phyloP scores from a whole-genome alignment of 1,284 basidiomycete species.

The Sporisorium exsertum region DNA sequence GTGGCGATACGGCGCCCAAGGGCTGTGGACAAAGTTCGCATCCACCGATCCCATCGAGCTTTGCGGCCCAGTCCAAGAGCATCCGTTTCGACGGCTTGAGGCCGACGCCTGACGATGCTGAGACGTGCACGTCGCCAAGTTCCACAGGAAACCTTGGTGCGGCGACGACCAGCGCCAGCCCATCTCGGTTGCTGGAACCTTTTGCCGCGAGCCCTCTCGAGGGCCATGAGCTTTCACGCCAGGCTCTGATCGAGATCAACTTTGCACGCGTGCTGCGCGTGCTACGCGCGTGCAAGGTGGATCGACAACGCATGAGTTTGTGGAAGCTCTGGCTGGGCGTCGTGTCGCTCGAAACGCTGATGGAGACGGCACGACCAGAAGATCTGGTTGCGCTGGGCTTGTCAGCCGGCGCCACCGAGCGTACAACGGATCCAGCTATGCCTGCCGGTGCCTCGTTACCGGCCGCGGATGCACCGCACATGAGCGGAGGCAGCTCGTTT shows the following conservation, averaged over 20 bases:
- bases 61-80: slow-evolving; percentile 9
- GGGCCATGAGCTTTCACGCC: slow-evolving; percentile 53
- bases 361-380: slow-evolving; percentile 30
- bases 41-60: slow-evolving; percentile 33
- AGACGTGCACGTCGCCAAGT: background rate
- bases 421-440: slow-evolving; percentile 1
- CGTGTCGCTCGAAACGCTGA: slow-evolving; percentile 32
- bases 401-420: slow-evolving; percentile 8
- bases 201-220: slow-evolving; percentile 15
- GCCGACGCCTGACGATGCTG: background rate
- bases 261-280: slow-evolving; percentile 55
- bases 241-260: slow-evolving; percentile 65
- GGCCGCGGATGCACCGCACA: slow-evolving; percentile 7
- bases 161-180: background rate
- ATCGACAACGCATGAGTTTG: slow-evolving; percentile 61
- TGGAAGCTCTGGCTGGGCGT: slow-evolving; percentile 65
- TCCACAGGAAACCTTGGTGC: background rate
- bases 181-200: slow-evolving; percentile 19
- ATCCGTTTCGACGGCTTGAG: slow-evolving; percentile 27
- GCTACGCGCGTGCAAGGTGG: slow-evolving; percentile 59
- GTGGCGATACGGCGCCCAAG: background rate
- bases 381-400: slow-evolving; percentile 43
- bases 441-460: slow-evolving; percentile 4
- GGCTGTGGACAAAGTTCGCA: background rate
- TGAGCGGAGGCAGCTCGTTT: slow-evolving; percentile 47